A percentile compares a stretch with the other conserved stretches of the same genome.
Conservation (phyloP, 352 stramenopile genomes). For the Phytopythium helicoides region DNA sequence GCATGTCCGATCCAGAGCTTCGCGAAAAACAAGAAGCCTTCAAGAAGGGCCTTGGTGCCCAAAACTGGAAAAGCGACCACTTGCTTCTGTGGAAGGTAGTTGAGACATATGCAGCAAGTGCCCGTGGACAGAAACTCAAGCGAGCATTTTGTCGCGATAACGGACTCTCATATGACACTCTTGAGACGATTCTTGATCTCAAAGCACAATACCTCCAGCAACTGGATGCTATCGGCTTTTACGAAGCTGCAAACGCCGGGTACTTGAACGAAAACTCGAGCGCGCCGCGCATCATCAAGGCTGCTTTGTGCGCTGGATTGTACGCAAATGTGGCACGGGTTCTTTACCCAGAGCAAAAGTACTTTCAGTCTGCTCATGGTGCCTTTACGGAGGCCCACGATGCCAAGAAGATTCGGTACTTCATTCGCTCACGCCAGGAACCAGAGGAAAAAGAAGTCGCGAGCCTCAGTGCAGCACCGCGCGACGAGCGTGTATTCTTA, state of each 20-base stretch:
- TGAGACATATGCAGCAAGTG: slow-evolving; percentile 44
- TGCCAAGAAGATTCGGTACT: slow-evolving; percentile 94
- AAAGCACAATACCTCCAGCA: slow-evolving; percentile 86
- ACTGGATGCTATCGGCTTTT: slow-evolving; percentile 75
- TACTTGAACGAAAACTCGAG: slow-evolving; percentile 59
- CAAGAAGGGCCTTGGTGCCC: slow-evolving; percentile 62
- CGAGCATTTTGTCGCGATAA: slow-evolving; percentile 68
- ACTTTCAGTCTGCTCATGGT: slow-evolving; percentile 92
- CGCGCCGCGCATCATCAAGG: slow-evolving; percentile 91
- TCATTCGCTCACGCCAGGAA: slow-evolving; percentile 51
- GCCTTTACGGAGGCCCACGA: slow-evolving; percentile 89
- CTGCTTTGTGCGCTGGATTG: slow-evolving; percentile 73
- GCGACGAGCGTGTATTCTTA: slow-evolving; percentile 93
- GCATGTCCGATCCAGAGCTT: slow-evolving; percentile 60
- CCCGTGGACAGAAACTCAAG: slow-evolving; percentile 46
- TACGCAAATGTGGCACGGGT: slow-evolving; percentile 83
- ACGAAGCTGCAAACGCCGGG: slow-evolving; percentile 37
- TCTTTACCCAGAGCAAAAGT: slow-evolving; percentile 92
- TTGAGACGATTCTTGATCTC: slow-evolving; percentile 92
- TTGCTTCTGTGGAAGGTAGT: slow-evolving; percentile 80
- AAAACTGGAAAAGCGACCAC: slow-evolving; percentile 74
- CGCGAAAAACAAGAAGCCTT: slow-evolving; percentile 50
- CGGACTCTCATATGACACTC: slow-evolving; percentile 81
- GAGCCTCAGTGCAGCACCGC: slow-evolving; percentile 14
- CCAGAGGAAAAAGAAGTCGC: background rate